phyloP scores from a whole-genome alignment of 768 basidiomycete genomes.

The Termitomyces sp. region DNA sequence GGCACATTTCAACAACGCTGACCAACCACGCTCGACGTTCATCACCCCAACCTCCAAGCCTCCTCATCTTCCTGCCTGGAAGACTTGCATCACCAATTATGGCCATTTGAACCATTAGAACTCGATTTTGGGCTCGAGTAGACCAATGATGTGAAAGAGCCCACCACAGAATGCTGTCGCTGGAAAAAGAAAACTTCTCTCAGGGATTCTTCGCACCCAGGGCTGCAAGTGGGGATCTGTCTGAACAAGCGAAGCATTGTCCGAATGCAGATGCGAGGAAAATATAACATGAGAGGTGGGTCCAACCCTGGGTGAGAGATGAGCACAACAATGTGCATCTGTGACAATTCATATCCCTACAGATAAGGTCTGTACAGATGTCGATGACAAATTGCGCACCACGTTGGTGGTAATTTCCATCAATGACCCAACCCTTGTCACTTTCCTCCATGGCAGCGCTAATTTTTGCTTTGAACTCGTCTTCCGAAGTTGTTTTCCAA shows the following conservation, averaged over 20 bases:
- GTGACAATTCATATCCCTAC: constrained; percentile 23
- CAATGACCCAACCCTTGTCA: constrained; percentile 46
- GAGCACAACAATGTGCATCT: background rate
- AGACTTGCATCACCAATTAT: constrained; percentile 19
- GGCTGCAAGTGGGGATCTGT: constrained; percentile 32
- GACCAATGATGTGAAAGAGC: constrained; percentile 36
- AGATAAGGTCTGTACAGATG: constrained; percentile 45
- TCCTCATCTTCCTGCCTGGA: constrained; percentile 31
- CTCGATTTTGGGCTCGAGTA: constrained; percentile 19
- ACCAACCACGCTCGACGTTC: constrained; percentile 36
- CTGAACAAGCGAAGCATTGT: constrained; percentile 43
- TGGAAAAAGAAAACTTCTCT: constrained; percentile 37
- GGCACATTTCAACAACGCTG: constrained; percentile 26
- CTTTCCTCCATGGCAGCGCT: constrained; percentile 19
- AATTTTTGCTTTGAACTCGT: constrained; percentile 26
- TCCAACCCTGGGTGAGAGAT: constrained; percentile 48
- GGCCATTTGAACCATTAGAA: constrained; percentile 24
- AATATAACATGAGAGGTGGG: constrained; percentile 54
- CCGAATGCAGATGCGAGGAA: constrained; percentile 50
- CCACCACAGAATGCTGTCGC: constrained; percentile 48
- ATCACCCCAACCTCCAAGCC: constrained; percentile 45
- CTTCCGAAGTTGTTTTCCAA: constrained; percentile 29
- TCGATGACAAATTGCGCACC: constrained; percentile 28
- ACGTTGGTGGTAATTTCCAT: constrained; percentile 35
- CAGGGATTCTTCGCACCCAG: constrained; percentile 41